Conservation (phyloP, 2,329 filamentous ascomycete species). For the Cordyceps pruinosa region DNA sequence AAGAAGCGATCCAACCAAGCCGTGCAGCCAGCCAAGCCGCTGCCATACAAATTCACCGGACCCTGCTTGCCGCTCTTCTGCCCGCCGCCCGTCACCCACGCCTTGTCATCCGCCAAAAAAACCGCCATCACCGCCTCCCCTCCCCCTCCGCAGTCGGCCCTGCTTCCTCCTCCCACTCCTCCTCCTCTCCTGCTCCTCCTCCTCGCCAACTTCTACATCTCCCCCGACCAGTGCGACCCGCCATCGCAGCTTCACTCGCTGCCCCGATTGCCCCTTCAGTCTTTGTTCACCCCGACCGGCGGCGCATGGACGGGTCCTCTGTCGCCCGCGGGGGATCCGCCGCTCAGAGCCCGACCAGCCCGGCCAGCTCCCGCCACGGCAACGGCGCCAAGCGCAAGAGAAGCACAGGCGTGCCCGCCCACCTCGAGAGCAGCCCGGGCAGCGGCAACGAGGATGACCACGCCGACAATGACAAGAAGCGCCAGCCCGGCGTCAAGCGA, state of each 20-base stretch:
- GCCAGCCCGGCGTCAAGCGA: conserved; percentile 65
- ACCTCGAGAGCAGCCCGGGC: conserved; percentile 54
- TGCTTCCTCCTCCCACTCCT: conserved; percentile 6
- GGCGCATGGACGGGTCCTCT: conserved; percentile 43
- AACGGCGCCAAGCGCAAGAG: conserved; percentile 52
- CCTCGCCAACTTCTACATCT: conserved; percentile 16
- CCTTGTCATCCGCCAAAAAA: conserved; percentile 15
- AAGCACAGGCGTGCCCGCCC: conserved; percentile 41
- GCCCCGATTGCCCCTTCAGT: conserved; percentile 11
- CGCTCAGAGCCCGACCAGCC: conserved; percentile 49
- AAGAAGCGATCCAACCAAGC: background rate
- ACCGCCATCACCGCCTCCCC: conserved; percentile 16
- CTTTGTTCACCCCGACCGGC: conserved; percentile 16
- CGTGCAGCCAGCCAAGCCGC: background rate
- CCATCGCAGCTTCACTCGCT: conserved; percentile 1
- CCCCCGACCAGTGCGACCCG: conserved; percentile 18
- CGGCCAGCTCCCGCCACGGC: conserved; percentile 45
- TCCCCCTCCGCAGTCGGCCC: conserved; percentile 27
- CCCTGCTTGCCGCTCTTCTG: conserved; percentile 1
- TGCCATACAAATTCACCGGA: conserved; percentile 1
- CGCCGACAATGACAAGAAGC: conserved; percentile 51
- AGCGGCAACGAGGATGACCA: conserved; percentile 52
- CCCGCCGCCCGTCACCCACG: background rate
- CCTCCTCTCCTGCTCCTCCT: background rate
- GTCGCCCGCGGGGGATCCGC: conserved; percentile 37